Conservation (phyloP, 2,329 filamentous ascomycete species). For the Calonectria pseudoturangicola region DNA sequence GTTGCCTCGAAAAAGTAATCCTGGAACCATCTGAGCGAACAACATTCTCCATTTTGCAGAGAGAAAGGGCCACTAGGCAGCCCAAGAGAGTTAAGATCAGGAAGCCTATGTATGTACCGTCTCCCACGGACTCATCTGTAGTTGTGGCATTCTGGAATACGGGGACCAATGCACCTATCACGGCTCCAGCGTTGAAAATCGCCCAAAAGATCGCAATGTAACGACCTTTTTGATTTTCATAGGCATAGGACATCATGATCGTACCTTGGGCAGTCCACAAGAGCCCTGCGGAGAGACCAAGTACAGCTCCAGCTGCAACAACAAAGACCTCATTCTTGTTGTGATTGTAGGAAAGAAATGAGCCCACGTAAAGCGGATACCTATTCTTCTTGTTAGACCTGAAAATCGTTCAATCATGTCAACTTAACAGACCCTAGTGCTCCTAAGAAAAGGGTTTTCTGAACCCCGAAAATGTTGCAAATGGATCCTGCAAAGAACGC, state of each 20-base stretch:
- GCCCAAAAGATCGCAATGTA: slow-evolving; percentile 15
- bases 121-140: not conserved
- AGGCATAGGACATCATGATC: slow-evolving; percentile 23
- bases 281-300: slow-evolving; percentile 1
- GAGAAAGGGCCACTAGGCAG: not conserved
- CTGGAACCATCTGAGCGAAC: slow-evolving; percentile 19
- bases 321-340: slow-evolving; percentile 21
- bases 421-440: not conserved
- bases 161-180: slow-evolving; percentile 2
- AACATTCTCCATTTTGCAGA: slow-evolving; percentile 17
- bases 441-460: slow-evolving; percentile 9
- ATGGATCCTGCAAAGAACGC: slow-evolving; percentile 16
- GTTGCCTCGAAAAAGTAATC: not conserved
- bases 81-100: slow-evolving; percentile 2
- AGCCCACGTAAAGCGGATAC: slow-evolving; percentile 11
- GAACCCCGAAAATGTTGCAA: slow-evolving; percentile 24
- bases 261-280: slow-evolving; percentile 23
- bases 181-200: slow-evolving; percentile 17
- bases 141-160: slow-evolving; percentile 4
- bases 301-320: not conserved
- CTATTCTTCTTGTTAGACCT: not conserved
- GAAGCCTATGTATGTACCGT: slow-evolving; percentile 18
- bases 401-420: not conserved
- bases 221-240: not conserved
- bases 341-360: slow-evolving; percentile 26